phyloP scores from a whole-genome alignment of 2,329 filamentous ascomycete species.

The Boeremia lycopersici region DNA sequence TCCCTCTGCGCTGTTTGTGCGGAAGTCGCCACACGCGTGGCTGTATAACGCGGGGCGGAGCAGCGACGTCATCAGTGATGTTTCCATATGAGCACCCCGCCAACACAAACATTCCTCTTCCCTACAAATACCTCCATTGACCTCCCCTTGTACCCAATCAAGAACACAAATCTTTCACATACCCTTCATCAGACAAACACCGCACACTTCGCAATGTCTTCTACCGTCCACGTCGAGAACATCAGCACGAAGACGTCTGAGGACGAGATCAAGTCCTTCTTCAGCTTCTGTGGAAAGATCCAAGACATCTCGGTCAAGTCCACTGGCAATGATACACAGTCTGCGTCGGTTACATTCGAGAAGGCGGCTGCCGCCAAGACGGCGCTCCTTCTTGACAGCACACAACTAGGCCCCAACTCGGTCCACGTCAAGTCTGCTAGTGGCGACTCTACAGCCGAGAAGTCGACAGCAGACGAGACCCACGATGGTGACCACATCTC shows the following conservation, averaged over 20 bases:
- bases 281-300: conserved; percentile 96
- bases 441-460: conserved; percentile 66
- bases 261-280: conserved; percentile 94
- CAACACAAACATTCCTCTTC: conserved; percentile 6
- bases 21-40: conserved; percentile 18
- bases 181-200: conserved; percentile 6
- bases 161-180: background rate
- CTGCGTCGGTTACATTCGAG: conserved; percentile 93
- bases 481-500: conserved; percentile 72
- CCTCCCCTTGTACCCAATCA: background rate
- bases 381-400: conserved; percentile 95
- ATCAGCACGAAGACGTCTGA: conserved; percentile 83
- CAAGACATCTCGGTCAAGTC: conserved; percentile 77
- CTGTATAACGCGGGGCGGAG: conserved; percentile 10
- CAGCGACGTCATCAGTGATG: conserved; percentile 9
- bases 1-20: conserved; percentile 25
- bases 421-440: conserved; percentile 80
- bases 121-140: conserved; percentile 5
- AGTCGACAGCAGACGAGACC: conserved; percentile 58
- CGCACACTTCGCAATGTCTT: conserved; percentile 52
- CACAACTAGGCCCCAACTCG: conserved; percentile 77
- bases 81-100: conserved; percentile 19
- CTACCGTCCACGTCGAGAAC: conserved; percentile 86
- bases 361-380: conserved; percentile 97
- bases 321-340: conserved; percentile 69